Evolutionary conservation across 2,329 filamentous ascomycete species (phyloP), one percentile per base, ranked within the genome.

Genomic region (Fusarium proliferatum): DNA sequence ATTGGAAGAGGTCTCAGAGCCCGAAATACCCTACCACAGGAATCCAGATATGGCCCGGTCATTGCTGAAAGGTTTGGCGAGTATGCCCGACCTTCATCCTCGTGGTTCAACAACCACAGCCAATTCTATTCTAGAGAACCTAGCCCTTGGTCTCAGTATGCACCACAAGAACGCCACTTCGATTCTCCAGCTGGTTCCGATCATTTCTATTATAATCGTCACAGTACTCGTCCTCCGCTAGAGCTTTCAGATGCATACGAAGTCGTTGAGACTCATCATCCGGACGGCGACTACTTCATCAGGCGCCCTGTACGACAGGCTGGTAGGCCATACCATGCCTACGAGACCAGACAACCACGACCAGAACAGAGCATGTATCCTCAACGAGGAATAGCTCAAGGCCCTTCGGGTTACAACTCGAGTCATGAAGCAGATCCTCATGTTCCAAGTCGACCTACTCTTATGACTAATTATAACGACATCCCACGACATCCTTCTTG

Each of bases 231-330:
- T 21, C 68, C 61, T n/a, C 63, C 64, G 9, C 38, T 49, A 23
- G 59, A 58, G 13, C 69, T 56, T 33, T 64, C 76, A 10, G 82
- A 83, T 52, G 72, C 81, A 9, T 85, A 84, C 66, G 86, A 88
- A 73, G 79, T 87, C 16, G 81, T 88, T 39, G 82, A 85, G 43
- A 83, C 86, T 12, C 80, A 82, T 17, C 84, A 86, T 72, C 79
- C 83, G 4, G 78, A 83, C 26, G 86, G 86, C 16, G 82, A 85
- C 55, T 88, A 87, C 67, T 84, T 85, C 67, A 81, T 87, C 60
- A 81, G 83, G 43, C 82, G 85, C 34, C 85, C 85, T 9, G 71
- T 85, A 30, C 77, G 77, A 45, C 77, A 79, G 36, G 80, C 81
- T 33, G 72, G 66, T 17, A 58, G 57, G 34, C 56, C 73, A 28